phyloP scores from a whole-genome alignment of 2,329 filamentous ascomycete species.

The Stagonosporopsis chrysanthemi region DNA sequence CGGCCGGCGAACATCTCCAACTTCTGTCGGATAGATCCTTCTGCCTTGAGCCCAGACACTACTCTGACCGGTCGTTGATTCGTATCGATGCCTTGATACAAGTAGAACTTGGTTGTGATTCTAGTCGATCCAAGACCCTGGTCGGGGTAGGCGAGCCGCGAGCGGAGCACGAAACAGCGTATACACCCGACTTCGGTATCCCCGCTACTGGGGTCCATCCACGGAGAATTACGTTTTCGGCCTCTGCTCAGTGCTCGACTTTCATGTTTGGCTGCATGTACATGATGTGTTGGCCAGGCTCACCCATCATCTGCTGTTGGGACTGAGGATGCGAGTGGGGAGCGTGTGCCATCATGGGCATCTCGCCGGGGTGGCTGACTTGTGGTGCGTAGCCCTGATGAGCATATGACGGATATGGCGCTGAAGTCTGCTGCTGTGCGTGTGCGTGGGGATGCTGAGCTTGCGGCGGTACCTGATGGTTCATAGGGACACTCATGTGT shows the following conservation, averaged over 20 bases:
- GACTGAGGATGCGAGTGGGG: constrained; percentile 37
- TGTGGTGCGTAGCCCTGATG: constrained; percentile 47
- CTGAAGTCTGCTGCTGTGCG: constrained; percentile 37
- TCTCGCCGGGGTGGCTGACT: constrained; percentile 45
- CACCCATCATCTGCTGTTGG: constrained; percentile 49
- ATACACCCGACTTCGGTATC: constrained; percentile 12
- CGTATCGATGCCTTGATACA: constrained; percentile 5
- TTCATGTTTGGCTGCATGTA: constrained; percentile 53
- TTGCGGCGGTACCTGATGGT: constrained; percentile 39
- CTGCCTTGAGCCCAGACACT: constrained; percentile 1
- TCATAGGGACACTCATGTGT: constrained; percentile 48
- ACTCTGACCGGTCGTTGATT: constrained; percentile 5
- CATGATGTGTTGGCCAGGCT: constrained; percentile 51
- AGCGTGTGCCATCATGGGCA: constrained; percentile 49
- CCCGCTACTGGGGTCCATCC: constrained; percentile 15
- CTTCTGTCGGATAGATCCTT: background rate
- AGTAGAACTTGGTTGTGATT: background rate
- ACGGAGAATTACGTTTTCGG: constrained; percentile 12
- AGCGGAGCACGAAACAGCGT: constrained; percentile 10
- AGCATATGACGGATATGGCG: constrained; percentile 40
- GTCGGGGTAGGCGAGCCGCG: constrained; percentile 13
- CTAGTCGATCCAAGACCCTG: constrained; percentile 8
- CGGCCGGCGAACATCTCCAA: background rate
- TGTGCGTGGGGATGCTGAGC: constrained; percentile 33
- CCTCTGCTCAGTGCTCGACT: constrained; percentile 44